phyloP scores from a whole-genome alignment of 768 basidiomycete species.

The Chalciporus pseudorubinellus region DNA sequence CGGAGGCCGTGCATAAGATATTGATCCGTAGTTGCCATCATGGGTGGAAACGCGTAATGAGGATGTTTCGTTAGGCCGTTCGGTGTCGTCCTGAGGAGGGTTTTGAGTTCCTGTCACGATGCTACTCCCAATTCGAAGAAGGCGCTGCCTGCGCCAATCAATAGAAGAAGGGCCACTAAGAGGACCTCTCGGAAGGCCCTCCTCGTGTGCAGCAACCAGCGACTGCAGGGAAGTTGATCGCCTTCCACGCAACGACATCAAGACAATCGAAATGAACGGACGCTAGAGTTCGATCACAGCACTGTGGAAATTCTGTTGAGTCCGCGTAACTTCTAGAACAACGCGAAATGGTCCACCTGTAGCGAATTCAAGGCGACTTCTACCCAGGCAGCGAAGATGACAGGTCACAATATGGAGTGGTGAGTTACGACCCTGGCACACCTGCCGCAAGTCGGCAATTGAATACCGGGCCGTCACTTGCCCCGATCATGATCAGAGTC shows the following conservation, averaged over 20 bases:
- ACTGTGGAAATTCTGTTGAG: neutral
- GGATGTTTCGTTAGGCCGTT: conserved; percentile 33
- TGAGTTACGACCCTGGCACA: too few relatives aligned
- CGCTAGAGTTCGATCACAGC: neutral
- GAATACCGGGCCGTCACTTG: too few relatives aligned
- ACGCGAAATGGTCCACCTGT: neutral
- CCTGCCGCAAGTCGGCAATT: too few relatives aligned
- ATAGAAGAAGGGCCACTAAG: conserved; percentile 53
- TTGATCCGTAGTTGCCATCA: conserved; percentile 55
- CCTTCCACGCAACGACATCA: conserved; percentile 18
- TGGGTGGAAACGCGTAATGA: conserved; percentile 32
- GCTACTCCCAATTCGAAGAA: conserved; percentile 50
- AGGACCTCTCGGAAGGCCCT: conserved; percentile 31
- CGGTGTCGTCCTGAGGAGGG: conserved; percentile 2
- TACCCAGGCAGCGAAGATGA: too few relatives aligned
- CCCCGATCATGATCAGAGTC: too few relatives aligned
- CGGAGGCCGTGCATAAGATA: conserved; percentile 33
- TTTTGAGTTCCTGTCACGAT: neutral
- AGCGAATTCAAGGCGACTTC: neutral
- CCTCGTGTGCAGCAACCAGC: conserved; percentile 8
- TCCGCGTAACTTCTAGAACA: neutral
- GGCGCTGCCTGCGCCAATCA: conserved; percentile 57
- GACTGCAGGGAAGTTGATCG: conserved; percentile 24
- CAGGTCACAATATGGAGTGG: too few relatives aligned
- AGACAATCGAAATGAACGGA: neutral